Percentiles rank a stretch among this genome's conserved stretches.
Conservation (phyloP, 257 asterid species). For the Gentiana dahurica region DNA sequence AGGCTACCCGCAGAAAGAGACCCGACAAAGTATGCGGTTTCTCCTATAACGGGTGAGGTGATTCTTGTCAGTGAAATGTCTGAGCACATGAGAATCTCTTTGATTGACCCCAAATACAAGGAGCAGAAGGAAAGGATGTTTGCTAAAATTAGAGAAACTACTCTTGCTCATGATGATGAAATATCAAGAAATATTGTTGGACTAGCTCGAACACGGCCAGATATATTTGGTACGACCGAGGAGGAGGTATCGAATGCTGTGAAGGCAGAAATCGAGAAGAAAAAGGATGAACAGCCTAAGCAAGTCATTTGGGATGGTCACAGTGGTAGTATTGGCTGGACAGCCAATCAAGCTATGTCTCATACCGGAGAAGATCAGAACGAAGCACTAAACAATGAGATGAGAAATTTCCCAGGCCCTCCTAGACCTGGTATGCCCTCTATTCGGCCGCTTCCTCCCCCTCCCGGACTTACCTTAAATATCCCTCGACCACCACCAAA, state of each 20-base stretch:
- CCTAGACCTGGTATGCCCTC: constrained; percentile 62
- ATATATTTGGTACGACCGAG: constrained; percentile 93
- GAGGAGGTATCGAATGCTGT: constrained; percentile 98
- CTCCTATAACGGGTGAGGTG: constrained; percentile 87
- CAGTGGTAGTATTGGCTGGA: constrained; percentile 82
- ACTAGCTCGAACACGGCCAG: constrained; percentile 89
- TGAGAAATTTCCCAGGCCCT: constrained; percentile 65
- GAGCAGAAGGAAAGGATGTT: constrained; percentile 97
- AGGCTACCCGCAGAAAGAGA: constrained; percentile 79
- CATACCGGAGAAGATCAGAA: constrained; percentile 57
- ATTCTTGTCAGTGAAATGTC: constrained; percentile 85
- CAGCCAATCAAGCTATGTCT: constrained; percentile 89
- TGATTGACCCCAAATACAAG: constrained; percentile 88
- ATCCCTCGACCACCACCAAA: constrained; percentile 68
- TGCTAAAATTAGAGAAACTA: constrained; percentile 88
- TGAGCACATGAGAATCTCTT: constrained; percentile 93
- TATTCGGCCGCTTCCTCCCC: constrained; percentile 78
- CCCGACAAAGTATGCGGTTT: constrained; percentile 65
- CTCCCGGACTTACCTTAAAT: constrained; percentile 71
- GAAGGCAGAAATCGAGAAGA: constrained; percentile 89
- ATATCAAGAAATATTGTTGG: constrained; percentile 87
- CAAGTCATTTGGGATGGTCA: constrained; percentile 99
- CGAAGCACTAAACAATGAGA: constrained; percentile 40
- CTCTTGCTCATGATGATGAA: constrained; percentile 94
- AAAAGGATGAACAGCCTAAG: constrained; percentile 88